phyloP scores from a whole-genome alignment of 352 stramenopile species.

The Phytophthora fragariaefolia region DNA sequence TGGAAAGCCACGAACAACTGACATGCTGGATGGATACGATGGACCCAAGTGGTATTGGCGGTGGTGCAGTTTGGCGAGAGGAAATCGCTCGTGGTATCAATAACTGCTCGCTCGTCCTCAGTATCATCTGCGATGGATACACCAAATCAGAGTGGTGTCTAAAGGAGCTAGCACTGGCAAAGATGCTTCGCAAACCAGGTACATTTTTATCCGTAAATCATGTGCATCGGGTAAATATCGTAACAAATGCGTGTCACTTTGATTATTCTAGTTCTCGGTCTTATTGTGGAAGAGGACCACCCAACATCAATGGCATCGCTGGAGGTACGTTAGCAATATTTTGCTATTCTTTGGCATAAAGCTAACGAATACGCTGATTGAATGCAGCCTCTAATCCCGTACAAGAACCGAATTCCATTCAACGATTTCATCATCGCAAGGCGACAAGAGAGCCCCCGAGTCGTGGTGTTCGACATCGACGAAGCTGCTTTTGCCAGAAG shows the following conservation, averaged over 20 bases:
- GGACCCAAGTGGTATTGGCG: conserved; percentile 79
- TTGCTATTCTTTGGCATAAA: neutral
- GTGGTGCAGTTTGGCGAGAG: conserved; percentile 79
- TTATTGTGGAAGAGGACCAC: conserved; percentile 62
- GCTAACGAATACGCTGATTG: neutral
- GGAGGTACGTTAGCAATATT: conserved; percentile 20
- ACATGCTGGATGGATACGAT: conserved; percentile 89
- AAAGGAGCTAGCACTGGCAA: conserved; percentile 82
- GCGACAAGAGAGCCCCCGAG: conserved; percentile 36
- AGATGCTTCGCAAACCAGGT: conserved; percentile 73
- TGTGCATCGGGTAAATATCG: conserved; percentile 27
- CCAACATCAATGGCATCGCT: conserved; percentile 40
- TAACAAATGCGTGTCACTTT: too few species aligned
- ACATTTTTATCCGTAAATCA: conserved; percentile 2
- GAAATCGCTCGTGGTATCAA: conserved; percentile 81
- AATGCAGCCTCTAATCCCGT: conserved; percentile 48
- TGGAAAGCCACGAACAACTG: conserved; percentile 62
- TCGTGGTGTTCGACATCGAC: conserved; percentile 65
- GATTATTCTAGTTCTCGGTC: conserved; percentile 42
- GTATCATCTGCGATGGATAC: conserved; percentile 75
- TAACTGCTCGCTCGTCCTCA: conserved; percentile 77
- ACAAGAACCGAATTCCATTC: conserved; percentile 56
- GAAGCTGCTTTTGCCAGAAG: conserved; percentile 47
- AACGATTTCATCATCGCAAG: conserved; percentile 55
- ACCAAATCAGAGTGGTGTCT: conserved; percentile 82